These are phyloP conservation scores for Pestalotiopsis sp. DNA, from an alignment of 2,329 filamentous ascomycete genomes.

Conservation along the genomic window DNA sequence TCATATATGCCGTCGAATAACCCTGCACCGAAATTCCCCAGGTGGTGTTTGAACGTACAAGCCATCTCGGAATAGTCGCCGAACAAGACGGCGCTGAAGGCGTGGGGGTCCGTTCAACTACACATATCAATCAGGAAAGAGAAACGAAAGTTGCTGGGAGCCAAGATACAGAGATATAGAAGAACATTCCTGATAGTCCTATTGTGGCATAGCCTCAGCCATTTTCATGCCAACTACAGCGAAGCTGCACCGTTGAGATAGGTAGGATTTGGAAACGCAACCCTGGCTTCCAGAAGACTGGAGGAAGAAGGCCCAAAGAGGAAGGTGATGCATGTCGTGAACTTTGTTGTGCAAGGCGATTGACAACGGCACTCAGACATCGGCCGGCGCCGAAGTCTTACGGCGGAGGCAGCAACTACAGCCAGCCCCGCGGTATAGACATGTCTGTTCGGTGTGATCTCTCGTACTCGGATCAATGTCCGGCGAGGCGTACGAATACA, in stretches of 20 bases:
- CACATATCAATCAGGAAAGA: neutral
- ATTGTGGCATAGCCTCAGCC: neutral
- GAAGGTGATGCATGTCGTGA: neutral
- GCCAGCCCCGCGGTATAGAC: neutral
- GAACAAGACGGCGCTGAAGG: neutral
- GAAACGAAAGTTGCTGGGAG: neutral
- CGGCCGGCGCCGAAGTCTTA: neutral
- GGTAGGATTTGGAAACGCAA: neutral
- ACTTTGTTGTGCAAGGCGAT: neutral
- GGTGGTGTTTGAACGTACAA: neutral
- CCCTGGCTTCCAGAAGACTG: constrained; percentile 5
- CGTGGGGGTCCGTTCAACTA: neutral
- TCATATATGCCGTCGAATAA: too few species aligned
- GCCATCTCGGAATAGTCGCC: neutral
- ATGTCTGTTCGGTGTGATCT: neutral
- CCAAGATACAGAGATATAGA: neutral
- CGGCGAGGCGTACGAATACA: neutral
- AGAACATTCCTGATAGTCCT: neutral
- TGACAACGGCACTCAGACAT: neutral
- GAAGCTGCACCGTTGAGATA: neutral
- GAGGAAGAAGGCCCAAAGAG: neutral
- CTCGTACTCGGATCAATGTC: neutral
- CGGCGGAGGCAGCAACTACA: neutral
- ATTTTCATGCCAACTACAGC: neutral
- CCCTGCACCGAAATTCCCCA: too few species aligned